Evolutionary conservation across 2,329 filamentous ascomycete species (phyloP).

Genomic region (Erysiphe neolycopersici): DNA sequence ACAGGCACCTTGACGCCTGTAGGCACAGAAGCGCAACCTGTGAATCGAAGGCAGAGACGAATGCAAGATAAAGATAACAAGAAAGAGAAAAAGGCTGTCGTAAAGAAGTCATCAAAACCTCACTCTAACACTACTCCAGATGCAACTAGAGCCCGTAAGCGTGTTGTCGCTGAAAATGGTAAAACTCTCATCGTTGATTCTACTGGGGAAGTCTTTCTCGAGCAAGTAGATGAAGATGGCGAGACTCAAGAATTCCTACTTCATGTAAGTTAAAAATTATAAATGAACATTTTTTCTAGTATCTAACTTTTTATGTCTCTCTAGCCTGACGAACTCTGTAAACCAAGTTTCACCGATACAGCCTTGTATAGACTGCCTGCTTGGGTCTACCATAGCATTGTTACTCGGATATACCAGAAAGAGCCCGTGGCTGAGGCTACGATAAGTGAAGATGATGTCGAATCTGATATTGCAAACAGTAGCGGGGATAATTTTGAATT

Average conservation of each 20-base stretch:
- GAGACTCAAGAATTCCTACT: conserved; percentile 60
- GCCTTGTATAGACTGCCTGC: conserved; percentile 54
- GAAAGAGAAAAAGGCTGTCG: conserved; percentile 24
- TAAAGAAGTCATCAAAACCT: conserved; percentile 25
- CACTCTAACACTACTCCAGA: conserved; percentile 17
- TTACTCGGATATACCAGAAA: no score
- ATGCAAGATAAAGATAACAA: conserved; percentile 66
- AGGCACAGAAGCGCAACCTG: conserved; percentile 23
- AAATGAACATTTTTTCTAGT: background rate
- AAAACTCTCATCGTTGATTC: conserved; percentile 87
- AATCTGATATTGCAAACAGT: conserved; percentile 21
- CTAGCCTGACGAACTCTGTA: conserved; percentile 51
- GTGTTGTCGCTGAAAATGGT: conserved; percentile 79
- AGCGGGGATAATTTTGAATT: conserved; percentile 36
- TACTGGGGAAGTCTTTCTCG: conserved; percentile 77
- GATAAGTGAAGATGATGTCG: conserved; percentile 15
- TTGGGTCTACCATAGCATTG: conserved; percentile 35
- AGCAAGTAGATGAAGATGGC: conserved; percentile 73
- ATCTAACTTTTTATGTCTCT: conserved; percentile 3
- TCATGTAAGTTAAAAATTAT: conserved; percentile 35
- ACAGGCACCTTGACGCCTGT: conserved; percentile 17
- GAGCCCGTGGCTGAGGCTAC: no score
- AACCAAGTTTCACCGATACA: conserved; percentile 58
- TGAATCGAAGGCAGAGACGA: conserved; percentile 69
- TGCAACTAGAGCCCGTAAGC: conserved; percentile 54